Evolutionary conservation across 805 yeast genomes (phyloP).

Genomic region (Maudiozyma barnettii): DNA sequence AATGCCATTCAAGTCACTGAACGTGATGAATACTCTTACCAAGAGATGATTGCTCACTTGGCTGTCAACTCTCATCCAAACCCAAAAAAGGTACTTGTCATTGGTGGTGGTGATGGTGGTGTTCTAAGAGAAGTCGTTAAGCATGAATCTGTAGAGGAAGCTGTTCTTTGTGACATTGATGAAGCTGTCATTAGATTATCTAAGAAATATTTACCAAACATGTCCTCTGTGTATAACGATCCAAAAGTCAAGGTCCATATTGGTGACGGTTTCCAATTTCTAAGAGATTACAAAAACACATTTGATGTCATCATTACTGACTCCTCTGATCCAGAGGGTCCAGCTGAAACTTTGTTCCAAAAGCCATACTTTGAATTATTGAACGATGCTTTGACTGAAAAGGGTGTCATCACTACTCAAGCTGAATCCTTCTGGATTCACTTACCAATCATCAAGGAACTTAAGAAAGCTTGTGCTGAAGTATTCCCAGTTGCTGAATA

Average conservation of each 20-base stretch:
- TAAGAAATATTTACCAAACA: slow-evolving; percentile 77
- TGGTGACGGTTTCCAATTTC: slow-evolving; percentile 96
- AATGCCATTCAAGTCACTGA: slow-evolving; percentile 94
- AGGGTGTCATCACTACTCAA: slow-evolving; percentile 88
- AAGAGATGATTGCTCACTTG: slow-evolving; percentile 95
- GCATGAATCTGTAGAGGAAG: slow-evolving; percentile 79
- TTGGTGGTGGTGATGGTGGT: slow-evolving; percentile 99
- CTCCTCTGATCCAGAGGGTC: slow-evolving; percentile 97
- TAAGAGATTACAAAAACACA: slow-evolving; percentile 71
- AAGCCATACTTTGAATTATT: slow-evolving; percentile 81
- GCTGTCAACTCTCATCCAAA: slow-evolving; percentile 89
- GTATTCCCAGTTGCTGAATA: slow-evolving; percentile 90
- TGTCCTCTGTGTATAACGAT: slow-evolving; percentile 75
- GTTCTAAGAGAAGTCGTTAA: slow-evolving; percentile 90
- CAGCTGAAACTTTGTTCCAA: slow-evolving; percentile 90
- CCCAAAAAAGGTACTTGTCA: slow-evolving; percentile 87
- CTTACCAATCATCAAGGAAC: slow-evolving; percentile 68
- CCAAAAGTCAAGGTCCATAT: slow-evolving; percentile 86
- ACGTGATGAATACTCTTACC: slow-evolving; percentile 95
- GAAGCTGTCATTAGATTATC: slow-evolving; percentile 84
- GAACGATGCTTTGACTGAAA: slow-evolving; percentile 77
- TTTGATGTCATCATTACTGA: slow-evolving; percentile 95
- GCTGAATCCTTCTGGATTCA: slow-evolving; percentile 95
- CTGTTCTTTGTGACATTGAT: slow-evolving; percentile 89
- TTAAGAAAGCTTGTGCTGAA: slow-evolving; percentile 70